These are phyloP conservation scores for Actinidia polygama DNA, from an alignment of 179 eudicot genomes.

Conservation along the genomic window DNA sequence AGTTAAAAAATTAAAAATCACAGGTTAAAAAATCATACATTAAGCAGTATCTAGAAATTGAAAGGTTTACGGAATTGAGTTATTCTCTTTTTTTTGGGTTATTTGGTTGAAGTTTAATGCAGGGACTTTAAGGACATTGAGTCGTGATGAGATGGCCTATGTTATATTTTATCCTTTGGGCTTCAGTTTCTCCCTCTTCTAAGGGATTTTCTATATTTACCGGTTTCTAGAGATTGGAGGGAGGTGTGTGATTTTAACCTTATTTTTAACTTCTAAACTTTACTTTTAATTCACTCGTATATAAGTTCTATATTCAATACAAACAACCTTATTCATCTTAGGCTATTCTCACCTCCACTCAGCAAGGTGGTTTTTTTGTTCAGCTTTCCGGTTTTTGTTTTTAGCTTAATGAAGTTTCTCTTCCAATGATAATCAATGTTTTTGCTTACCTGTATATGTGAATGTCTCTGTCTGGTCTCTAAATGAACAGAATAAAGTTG, in stretches of 20 bases:
- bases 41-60: no score
- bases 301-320: not conserved
- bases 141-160: no score
- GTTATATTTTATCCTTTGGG: no score
- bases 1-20: no score
- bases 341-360: not conserved
- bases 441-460: not conserved
- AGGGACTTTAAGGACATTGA: no score
- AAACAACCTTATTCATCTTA: not conserved
- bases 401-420: not conserved
- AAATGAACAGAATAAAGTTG: slow-evolving; percentile 96
- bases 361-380: not conserved
- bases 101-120: no score
- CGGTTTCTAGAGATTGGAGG: no score
- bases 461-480: slow-evolving; percentile 31
- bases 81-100: no score
- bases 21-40: no score
- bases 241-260: not conserved
- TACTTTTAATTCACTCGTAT: not conserved
- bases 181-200: no score
- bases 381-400: not conserved
- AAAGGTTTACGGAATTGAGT: no score
- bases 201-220: no score
- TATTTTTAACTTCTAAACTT: not conserved
- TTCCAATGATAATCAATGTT: not conserved